Base-by-base conservation (phyloP, 176 grass and related monocot species). In the Chloris gayana region DNA sequence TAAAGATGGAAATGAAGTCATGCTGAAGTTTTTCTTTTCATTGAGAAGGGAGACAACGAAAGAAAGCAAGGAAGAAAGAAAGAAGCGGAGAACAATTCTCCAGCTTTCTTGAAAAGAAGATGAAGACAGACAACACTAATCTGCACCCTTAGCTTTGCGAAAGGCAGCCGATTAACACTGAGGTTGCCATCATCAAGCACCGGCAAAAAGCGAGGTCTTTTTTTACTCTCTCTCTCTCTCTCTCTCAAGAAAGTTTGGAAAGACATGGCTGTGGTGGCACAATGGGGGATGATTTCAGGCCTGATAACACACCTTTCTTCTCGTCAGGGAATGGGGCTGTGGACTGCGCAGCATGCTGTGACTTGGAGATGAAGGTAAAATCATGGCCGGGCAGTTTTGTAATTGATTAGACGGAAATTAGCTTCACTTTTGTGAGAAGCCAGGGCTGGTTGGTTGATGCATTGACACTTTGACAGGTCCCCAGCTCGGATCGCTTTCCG, bases 321-420 rank as follows among this genome's bases (percentile, higher is more conserved):
- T 8, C 69, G 21, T 10, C 29, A 71, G 25, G 32, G 13, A 58
- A 38, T 10, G 32, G 50, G 22, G 12, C 11, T 21, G n/a, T n/a
- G n/a, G n/a, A n/a, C n/a, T n/a, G 12, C 25, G 72, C 56, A 58
- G 21, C 35, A 59, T 33, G 25, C 13, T 24, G 24, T 85, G 59
- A 25, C 84, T 81, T 77, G 72, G 8, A 70, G 14, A 8, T 5
- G 21, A 82, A 82, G 78, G 54, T 76, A 81, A 70, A 63, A 61
- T 31, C 60, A 68, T 86, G 41, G 2, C 2, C 14, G 4, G n/a
- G 19, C 2, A 56, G 21, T 56, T 56, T 56, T n/a, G 21, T 6
- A 29, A 5, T 35, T 51, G 42, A 56, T 41, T 22, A 27, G 61
- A 33, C 60, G 31, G 31, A 63, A 1, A 25, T 6, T 73, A 10